phyloP scores from a whole-genome alignment of 345 rosid genomes.

The Dipteronia sinensis region DNA sequence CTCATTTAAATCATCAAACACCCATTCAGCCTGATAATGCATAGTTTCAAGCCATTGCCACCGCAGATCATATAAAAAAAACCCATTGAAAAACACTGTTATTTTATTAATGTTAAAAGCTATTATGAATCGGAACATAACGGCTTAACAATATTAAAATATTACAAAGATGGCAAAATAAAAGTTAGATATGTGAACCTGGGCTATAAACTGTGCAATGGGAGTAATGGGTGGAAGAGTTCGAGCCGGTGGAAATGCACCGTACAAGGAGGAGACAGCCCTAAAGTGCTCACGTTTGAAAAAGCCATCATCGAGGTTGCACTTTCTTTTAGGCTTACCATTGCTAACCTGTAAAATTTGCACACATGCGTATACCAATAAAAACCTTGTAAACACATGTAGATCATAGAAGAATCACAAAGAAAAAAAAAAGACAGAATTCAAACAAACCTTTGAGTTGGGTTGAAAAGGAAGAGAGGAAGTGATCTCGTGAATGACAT shows the following conservation, averaged over 20 bases:
- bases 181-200: background rate
- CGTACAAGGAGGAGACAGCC: background rate
- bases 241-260: background rate
- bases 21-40: no score
- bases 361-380: background rate
- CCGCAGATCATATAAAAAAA: no score
- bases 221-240: background rate
- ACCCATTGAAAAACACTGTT: no score
- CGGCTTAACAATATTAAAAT: background rate
- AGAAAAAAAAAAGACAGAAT: background rate
- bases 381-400: background rate
- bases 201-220: background rate
- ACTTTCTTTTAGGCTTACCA: background rate
- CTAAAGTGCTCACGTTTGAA: background rate
- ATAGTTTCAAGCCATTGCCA: no score
- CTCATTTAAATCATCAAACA: no score
- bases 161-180: background rate
- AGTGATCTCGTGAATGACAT: constrained; percentile 27
- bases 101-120: no score
- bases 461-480: background rate
- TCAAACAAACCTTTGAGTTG: background rate
- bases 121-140: background rate
- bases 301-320: background rate
- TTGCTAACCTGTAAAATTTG: background rate
- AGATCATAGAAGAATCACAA: background rate